Evolutionary conservation across 495 filamentous ascomycete species (phyloP), one percentile per base, ranked within the genome.

Genomic region (Talaromyces ruber): DNA sequence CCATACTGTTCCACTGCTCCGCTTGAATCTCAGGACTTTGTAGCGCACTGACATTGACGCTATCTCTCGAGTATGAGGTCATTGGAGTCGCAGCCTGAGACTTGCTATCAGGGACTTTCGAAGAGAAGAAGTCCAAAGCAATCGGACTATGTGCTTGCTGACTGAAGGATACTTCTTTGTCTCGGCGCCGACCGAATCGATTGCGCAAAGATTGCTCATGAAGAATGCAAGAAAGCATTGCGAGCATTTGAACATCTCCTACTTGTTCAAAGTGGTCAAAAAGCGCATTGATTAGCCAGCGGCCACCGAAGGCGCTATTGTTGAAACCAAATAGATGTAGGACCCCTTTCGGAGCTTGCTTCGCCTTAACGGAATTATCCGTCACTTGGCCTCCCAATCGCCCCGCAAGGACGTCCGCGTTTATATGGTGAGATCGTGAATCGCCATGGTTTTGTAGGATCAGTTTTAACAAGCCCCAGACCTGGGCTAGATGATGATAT

Each of bases 211-310:
- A 58, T 71, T 74, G 12, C 62, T 95, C 90, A 56, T 85, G 85
- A 60, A 97, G 87, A 51, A 96, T 86, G 69, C 92, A 96, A 1
- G 92, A 88, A 12, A 97, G 81, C 93, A 97, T 96, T 34, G 92
- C 93, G 18, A 97, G 79, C 93, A 96, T 97, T 71, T 97, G 93
- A 3, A 93, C 76, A 69, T 97, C 92, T 2, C 86, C 91, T 29
- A 86, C 77, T 39, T 76, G 81, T 69, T 96, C 91, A 64, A 89
- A 97, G 70, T 96, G 83, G 14, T 83, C 80, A 66, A 96, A 92
- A 16, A 76, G 68, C 12, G 70, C 73, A 28, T 73, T 76, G 2
- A 97, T 87, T 34, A 97, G 78, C 78, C 86, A 88, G 43, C 80
- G 78, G n/a, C 81, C 76, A 14, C 87, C 92, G 21, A 97, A 47